A percentile compares a stretch with the other conserved stretches of the same genome.
Conservation (phyloP, 2,329 filamentous ascomycete species). For the Pyrenochaeta sp. region DNA sequence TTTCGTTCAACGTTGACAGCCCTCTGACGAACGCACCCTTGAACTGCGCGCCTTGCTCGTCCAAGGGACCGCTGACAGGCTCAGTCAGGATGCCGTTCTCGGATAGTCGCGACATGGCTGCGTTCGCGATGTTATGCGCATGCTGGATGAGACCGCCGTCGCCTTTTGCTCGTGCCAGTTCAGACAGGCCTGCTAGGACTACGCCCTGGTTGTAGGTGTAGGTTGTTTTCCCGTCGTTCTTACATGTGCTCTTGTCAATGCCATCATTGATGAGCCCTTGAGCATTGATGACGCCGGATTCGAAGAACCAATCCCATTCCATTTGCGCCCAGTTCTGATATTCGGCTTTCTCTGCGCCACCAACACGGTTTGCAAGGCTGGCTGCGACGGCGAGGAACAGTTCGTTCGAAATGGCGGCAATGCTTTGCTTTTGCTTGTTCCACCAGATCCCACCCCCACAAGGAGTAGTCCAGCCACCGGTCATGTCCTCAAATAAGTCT, state of each 20-base stretch:
- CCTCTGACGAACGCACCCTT: constrained; percentile 49
- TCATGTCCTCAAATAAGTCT: constrained; percentile 65
- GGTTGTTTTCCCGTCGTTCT: constrained; percentile 60
- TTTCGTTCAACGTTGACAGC: constrained; percentile 36
- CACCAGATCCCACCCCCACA: constrained; percentile 64
- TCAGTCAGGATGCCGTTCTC: constrained; percentile 45
- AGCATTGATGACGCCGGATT: constrained; percentile 60
- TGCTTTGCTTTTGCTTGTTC: constrained; percentile 61
- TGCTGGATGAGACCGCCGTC: constrained; percentile 31
- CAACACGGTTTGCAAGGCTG: constrained; percentile 60
- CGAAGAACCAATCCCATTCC: constrained; percentile 63
- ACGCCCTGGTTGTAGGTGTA: constrained; percentile 68
- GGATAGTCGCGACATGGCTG: constrained; percentile 33
- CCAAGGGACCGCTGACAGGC: constrained; percentile 25
- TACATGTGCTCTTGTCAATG: constrained; percentile 55
- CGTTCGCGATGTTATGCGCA: constrained; percentile 38
- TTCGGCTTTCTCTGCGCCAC: constrained; percentile 41
- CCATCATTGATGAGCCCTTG: constrained; percentile 64
- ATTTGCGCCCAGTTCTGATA: constrained; percentile 60
- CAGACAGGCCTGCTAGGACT: constrained; percentile 63
- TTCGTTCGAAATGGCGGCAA: constrained; percentile 67
- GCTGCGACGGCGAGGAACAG: constrained; percentile 63
- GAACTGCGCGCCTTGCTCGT: constrained; percentile 43
- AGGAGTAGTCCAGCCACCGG: constrained; percentile 56
- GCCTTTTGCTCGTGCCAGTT: constrained; percentile 57